phyloP scores from a whole-genome alignment of 371 early-diverging fungal genomes.

The Vairimorpha necatrix region DNA sequence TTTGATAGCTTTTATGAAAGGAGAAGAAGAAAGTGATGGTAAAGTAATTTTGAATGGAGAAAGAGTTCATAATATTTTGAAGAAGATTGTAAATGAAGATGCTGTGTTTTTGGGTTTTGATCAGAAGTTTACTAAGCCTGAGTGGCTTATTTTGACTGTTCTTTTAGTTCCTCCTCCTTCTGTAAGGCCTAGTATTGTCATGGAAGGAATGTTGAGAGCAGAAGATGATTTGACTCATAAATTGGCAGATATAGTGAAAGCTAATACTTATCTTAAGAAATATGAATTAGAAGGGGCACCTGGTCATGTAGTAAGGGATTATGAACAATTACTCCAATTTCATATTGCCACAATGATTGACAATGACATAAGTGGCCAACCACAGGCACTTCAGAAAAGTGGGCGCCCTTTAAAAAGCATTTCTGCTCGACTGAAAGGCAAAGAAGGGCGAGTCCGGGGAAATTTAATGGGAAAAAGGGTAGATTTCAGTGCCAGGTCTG shows the following conservation, averaged over 20 bases:
- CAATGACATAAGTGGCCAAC: constrained; percentile 93
- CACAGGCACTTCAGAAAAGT: constrained; percentile 83
- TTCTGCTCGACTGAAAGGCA: constrained; percentile 92
- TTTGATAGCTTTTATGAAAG: constrained; percentile 69
- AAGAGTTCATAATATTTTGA: constrained; percentile 77
- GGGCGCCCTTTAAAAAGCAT: constrained; percentile 94
- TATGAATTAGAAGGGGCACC: constrained; percentile 91
- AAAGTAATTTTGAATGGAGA: constrained; percentile 69
- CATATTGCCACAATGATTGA: constrained; percentile 97
- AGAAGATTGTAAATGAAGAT: constrained; percentile 82
- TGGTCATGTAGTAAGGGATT: constrained; percentile 83
- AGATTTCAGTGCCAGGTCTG: constrained; percentile 97
- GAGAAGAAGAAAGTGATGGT: constrained; percentile 62
- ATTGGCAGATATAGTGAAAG: constrained; percentile 87
- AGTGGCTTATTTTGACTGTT: constrained; percentile 90
- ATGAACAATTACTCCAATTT: constrained; percentile 85
- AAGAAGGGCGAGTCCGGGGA: constrained; percentile 96
- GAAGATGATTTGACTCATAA: constrained; percentile 97
- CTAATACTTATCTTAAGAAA: constrained; percentile 78
- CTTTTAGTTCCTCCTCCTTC: constrained; percentile 94
- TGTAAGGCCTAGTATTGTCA: constrained; percentile 92
- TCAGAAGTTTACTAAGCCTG: constrained; percentile 84
- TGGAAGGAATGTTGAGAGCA: constrained; percentile 79
- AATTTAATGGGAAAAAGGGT: constrained; percentile 99
- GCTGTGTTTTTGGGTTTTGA: constrained; percentile 80